Percentiles rank a stretch among this genome's conserved stretches.
phyloP scores from a whole-genome alignment of 2,329 filamentous ascomycete genomes.

The Hypoxylon sp. region DNA sequence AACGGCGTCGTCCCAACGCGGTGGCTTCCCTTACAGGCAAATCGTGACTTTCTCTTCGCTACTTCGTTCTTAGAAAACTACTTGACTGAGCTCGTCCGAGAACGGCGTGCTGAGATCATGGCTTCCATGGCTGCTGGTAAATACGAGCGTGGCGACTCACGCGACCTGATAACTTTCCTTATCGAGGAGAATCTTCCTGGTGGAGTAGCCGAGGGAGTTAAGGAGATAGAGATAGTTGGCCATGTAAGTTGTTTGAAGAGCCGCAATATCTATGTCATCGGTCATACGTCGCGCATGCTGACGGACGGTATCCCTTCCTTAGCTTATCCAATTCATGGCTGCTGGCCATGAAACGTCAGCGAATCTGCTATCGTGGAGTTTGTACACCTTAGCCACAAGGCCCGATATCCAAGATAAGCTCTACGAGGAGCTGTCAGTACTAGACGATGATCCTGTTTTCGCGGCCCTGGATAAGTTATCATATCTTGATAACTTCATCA shows the following conservation, averaged over 20 bases:
- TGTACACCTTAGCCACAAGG: conserved; percentile 53
- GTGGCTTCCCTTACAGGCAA: conserved; percentile 18
- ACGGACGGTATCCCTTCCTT: neutral
- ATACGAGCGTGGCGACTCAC: conserved; percentile 14
- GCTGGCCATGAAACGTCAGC: conserved; percentile 58
- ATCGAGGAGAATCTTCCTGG: conserved; percentile 29
- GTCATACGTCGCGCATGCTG: neutral
- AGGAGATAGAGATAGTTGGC: conserved; percentile 52
- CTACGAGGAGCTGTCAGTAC: conserved; percentile 52
- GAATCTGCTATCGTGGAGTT: conserved; percentile 53
- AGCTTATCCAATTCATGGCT: conserved; percentile 56
- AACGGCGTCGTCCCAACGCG: conserved; percentile 37
- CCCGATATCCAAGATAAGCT: conserved; percentile 54
- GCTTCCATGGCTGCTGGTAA: conserved; percentile 7
- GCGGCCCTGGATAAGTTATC: conserved; percentile 48
- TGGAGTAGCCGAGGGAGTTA: conserved; percentile 35
- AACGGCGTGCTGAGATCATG: neutral
- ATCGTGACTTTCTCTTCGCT: conserved; percentile 18
- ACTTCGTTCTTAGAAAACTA: conserved; percentile 31
- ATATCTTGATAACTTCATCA: conserved; percentile 58
- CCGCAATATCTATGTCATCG: neutral
- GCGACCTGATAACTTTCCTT: conserved; percentile 30
- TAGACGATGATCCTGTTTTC: conserved; percentile 50
- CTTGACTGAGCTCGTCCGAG: conserved; percentile 22
- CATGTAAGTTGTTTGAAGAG: conserved; percentile 26